Evolutionary conservation across 2,329 filamentous ascomycete genomes (phyloP).

Genomic region (Clarireedia monteithiana): DNA sequence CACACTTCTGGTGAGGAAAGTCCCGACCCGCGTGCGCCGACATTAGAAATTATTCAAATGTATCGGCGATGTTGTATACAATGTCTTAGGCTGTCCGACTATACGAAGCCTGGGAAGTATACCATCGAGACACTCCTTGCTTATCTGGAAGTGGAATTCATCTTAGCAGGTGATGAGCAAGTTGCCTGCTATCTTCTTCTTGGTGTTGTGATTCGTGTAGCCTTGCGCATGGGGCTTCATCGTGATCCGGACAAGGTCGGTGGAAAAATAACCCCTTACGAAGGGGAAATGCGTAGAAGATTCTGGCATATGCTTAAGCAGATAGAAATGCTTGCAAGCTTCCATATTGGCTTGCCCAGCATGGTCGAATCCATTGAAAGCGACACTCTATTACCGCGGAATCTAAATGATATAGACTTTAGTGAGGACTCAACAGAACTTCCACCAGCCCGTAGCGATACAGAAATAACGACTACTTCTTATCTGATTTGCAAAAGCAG

Average conservation of each 20-base stretch:
- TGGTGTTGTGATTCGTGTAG: constrained; percentile 43
- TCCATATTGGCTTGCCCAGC: constrained; percentile 48
- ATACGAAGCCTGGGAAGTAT: constrained; percentile 39
- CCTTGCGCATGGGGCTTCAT: constrained; percentile 52
- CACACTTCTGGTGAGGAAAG: constrained; percentile 36
- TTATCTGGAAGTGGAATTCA: constrained; percentile 46
- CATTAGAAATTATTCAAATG: constrained; percentile 39
- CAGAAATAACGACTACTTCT: constrained; percentile 47
- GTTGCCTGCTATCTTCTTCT: constrained; percentile 47
- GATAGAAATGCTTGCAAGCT: constrained; percentile 66
- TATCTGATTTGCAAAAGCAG: constrained; percentile 45
- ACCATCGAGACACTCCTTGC: constrained; percentile 45
- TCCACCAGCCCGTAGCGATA: constrained; percentile 53
- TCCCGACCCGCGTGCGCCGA: constrained; percentile 36
- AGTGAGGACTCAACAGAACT: constrained; percentile 55
- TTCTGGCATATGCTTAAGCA: constrained; percentile 61
- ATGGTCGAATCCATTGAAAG: constrained; percentile 67
- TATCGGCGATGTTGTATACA: constrained; percentile 45
- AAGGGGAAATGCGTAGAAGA: constrained; percentile 54
- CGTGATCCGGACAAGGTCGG: constrained; percentile 40
- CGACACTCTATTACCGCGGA: constrained; percentile 65
- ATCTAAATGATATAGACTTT: constrained; percentile 72
- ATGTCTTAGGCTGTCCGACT: constrained; percentile 43
- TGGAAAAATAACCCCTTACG: constrained; percentile 39
- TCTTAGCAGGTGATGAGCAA: constrained; percentile 42